phyloP scores from a whole-genome alignment of 495 filamentous ascomycete genomes.

The Monascus purpureus region DNA sequence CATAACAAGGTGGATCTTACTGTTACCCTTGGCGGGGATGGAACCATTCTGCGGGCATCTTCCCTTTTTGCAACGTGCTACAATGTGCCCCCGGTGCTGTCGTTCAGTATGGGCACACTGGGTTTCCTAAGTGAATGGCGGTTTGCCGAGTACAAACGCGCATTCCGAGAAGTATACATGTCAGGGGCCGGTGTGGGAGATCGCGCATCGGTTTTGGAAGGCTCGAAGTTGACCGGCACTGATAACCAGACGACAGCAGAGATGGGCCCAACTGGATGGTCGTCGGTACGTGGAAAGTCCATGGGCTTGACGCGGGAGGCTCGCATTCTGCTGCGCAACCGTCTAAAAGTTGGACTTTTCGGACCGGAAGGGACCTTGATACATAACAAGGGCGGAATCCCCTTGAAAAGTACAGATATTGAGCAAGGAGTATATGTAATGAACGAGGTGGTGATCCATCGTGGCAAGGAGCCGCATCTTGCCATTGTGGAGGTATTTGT shows the following conservation, averaged over 20 bases:
- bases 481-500: slow-evolving; percentile 81
- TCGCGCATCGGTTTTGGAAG: slow-evolving; percentile 23
- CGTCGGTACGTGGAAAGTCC: slow-evolving; percentile 59
- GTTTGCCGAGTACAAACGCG: slow-evolving; percentile 77
- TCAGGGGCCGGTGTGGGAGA: slow-evolving; percentile 55
- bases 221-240: slow-evolving; percentile 6
- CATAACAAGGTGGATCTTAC: slow-evolving; percentile 72
- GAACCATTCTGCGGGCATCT: slow-evolving; percentile 83
- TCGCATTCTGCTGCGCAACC: slow-evolving; percentile 71
- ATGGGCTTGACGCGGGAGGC: slow-evolving; percentile 63
- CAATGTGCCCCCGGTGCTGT: slow-evolving; percentile 79
- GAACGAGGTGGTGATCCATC: slow-evolving; percentile 90
- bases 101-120: slow-evolving; percentile 91
- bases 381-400: slow-evolving; percentile 12
- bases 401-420: slow-evolving; percentile 26
- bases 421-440: slow-evolving; percentile 61
- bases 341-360: slow-evolving; percentile 71
- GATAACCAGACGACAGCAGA: slow-evolving; percentile 8
- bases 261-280: slow-evolving; percentile 45
- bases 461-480: slow-evolving; percentile 77
- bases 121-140: slow-evolving; percentile 97
- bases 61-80: slow-evolving; percentile 76
- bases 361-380: slow-evolving; percentile 41
- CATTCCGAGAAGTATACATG: slow-evolving; percentile 89
- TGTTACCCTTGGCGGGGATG: slow-evolving; percentile 85